Evolutionary conservation across 2,329 filamentous ascomycete species (phyloP).

Genomic region (Cladophialophora psammophila): DNA sequence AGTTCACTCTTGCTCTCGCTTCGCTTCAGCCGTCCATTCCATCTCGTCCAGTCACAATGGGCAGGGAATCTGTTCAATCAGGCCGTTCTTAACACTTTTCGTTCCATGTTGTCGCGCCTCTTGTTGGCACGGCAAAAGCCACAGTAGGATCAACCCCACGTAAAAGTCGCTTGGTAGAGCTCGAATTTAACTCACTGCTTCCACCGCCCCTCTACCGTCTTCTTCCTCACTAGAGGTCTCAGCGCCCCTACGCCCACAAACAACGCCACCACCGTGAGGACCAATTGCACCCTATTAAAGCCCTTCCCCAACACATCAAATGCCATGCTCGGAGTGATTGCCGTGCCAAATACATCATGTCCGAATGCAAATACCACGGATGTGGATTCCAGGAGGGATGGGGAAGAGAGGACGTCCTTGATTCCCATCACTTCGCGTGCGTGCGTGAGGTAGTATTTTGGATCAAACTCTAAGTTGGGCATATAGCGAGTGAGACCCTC

Average conservation of each 20-base stretch:
- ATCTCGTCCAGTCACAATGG: neutral
- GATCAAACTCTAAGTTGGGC: slow-evolving; percentile 82
- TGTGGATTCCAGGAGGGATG: slow-evolving; percentile 88
- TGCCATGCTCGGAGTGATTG: slow-evolving; percentile 82
- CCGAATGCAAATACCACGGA: slow-evolving; percentile 89
- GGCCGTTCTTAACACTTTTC: neutral
- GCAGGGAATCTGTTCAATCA: neutral
- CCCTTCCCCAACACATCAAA: slow-evolving; percentile 94
- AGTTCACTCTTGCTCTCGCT: neutral
- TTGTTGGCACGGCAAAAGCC: neutral
- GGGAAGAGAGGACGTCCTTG: slow-evolving; percentile 73
- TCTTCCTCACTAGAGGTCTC: slow-evolving; percentile 78
- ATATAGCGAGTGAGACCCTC: slow-evolving; percentile 82
- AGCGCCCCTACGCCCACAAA: slow-evolving; percentile 77
- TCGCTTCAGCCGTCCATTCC: neutral
- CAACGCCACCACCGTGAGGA: slow-evolving; percentile 83
- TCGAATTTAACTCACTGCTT: slow-evolving; percentile 22
- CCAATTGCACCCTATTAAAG: slow-evolving; percentile 87
- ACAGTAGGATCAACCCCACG: neutral
- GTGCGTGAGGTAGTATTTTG: slow-evolving; percentile 81
- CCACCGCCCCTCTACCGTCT: slow-evolving; percentile 40
- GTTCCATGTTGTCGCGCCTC: neutral
- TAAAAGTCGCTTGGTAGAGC: neutral
- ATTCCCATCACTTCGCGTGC: slow-evolving; percentile 81
- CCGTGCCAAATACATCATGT: slow-evolving; percentile 81